Conservation (phyloP, 805 yeast species). For the Pichia membranifaciens region DNA sequence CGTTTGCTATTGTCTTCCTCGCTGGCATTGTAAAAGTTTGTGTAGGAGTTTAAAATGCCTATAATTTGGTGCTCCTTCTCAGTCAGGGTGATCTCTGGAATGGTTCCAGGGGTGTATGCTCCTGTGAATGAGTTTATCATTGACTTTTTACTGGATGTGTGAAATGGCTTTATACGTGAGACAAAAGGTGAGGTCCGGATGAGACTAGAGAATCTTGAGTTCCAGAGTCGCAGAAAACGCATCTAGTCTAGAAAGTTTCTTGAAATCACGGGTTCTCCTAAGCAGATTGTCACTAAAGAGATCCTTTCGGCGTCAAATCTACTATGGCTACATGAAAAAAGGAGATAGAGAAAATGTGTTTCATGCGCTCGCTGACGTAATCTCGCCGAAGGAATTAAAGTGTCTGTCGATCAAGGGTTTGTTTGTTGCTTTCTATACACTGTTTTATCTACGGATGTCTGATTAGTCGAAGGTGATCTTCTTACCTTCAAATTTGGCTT, state of each 20-base stretch:
- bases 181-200: not conserved
- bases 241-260: not conserved
- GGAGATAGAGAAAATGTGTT: no score
- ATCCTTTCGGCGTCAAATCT: no score
- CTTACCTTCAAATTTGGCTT: constrained; percentile 74
- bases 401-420: constrained; percentile 2
- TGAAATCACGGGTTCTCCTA: no score
- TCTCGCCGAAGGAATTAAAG: not conserved
- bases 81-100: constrained; percentile 19
- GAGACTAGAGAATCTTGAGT: not conserved
- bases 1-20: constrained; percentile 13
- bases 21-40: constrained; percentile 20
- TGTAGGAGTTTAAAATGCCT: constrained; percentile 23
- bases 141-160: not conserved
- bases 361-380: not conserved
- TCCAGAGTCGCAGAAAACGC: not conserved
- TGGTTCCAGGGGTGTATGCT: constrained; percentile 1
- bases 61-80: constrained; percentile 24
- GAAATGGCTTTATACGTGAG: not conserved
- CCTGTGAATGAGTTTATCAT: constrained; percentile 5
- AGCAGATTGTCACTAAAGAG: no score
- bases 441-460: no score
- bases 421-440: no score
- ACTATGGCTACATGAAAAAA: no score
- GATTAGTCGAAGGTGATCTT: constrained; percentile 65